A percentile compares a stretch with the other conserved stretches of the same genome.
phyloP scores from a whole-genome alignment of 306 rosid genomes.

The Herpetospermum pedunculosum region DNA sequence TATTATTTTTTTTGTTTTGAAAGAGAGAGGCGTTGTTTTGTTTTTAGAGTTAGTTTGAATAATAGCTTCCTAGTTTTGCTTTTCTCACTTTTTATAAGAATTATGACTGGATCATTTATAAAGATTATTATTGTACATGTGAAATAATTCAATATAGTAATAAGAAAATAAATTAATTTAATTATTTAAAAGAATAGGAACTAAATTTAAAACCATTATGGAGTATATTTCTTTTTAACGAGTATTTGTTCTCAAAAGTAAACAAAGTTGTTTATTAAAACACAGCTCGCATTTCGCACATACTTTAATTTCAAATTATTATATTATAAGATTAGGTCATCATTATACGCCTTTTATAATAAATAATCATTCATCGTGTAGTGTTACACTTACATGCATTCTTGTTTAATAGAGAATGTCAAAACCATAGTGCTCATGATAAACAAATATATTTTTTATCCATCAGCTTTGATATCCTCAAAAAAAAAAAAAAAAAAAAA shows the following conservation, averaged over 20 bases:
- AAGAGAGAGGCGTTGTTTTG: background rate
- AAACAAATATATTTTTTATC: background rate
- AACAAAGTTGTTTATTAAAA: background rate
- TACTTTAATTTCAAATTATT: background rate
- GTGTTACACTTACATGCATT: background rate
- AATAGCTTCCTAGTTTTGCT: background rate
- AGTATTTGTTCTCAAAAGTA: background rate
- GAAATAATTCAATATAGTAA: background rate
- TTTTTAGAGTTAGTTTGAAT: too few species aligned
- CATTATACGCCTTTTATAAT: background rate
- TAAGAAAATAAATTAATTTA: background rate
- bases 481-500: too few species aligned
- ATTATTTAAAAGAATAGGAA: background rate
- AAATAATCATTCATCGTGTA: background rate
- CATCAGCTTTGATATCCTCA: too few species aligned
- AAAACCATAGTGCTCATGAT: background rate
- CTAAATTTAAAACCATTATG: background rate
- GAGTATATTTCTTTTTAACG: background rate
- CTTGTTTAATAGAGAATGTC: background rate
- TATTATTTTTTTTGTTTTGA: too few species aligned
- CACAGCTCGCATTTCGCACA: background rate
- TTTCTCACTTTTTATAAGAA: background rate
- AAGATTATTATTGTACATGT: background rate
- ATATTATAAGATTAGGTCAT: background rate
- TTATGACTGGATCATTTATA: background rate